Conservation (phyloP, 2,329 filamentous ascomycete genomes). For the Nannizziopsis barbatae region DNA sequence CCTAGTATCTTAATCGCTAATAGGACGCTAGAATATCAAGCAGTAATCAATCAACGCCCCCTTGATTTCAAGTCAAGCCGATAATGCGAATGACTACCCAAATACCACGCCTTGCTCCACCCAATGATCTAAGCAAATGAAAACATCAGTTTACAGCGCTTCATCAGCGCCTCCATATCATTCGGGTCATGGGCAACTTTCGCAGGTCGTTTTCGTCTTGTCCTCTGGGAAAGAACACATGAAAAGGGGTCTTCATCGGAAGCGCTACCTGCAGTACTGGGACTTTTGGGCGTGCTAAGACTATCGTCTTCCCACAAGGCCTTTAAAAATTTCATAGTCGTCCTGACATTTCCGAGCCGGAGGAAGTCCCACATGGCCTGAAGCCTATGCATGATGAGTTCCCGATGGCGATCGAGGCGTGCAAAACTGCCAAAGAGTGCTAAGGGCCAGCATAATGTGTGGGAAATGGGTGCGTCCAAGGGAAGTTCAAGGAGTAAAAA, state of each 20-base stretch:
- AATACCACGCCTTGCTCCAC: not conserved
- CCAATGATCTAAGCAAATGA: conserved; percentile 11
- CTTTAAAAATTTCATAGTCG: conserved; percentile 10
- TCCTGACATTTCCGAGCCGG: conserved; percentile 8
- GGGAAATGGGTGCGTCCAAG: conserved; percentile 11
- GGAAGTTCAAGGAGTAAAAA: conserved; percentile 5
- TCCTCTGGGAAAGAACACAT: not conserved
- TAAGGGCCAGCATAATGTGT: conserved; percentile 11
- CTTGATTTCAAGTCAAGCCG: not conserved
- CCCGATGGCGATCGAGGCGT: conserved; percentile 1
- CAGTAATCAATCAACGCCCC: not conserved
- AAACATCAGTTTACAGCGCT: conserved; percentile 10
- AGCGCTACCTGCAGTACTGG: not conserved
- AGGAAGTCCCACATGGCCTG: conserved; percentile 12
- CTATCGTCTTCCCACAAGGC: conserved; percentile 8
- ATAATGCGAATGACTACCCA: not conserved
- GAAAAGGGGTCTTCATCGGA: not conserved
- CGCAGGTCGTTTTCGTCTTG: not conserved
- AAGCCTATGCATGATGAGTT: conserved; percentile 6
- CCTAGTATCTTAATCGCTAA: not conserved
- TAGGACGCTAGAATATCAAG: not conserved
- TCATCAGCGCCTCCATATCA: conserved; percentile 13
- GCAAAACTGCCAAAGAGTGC: conserved; percentile 10
- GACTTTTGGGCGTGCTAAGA: not conserved
- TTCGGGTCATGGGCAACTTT: conserved; percentile 1